Percentiles rank a stretch among this genome's conserved stretches.
These are phyloP conservation scores for Pseudonitzschia delicatissima DNA, from an alignment of 108 stramenopile species.

Conservation along the genomic window DNA sequence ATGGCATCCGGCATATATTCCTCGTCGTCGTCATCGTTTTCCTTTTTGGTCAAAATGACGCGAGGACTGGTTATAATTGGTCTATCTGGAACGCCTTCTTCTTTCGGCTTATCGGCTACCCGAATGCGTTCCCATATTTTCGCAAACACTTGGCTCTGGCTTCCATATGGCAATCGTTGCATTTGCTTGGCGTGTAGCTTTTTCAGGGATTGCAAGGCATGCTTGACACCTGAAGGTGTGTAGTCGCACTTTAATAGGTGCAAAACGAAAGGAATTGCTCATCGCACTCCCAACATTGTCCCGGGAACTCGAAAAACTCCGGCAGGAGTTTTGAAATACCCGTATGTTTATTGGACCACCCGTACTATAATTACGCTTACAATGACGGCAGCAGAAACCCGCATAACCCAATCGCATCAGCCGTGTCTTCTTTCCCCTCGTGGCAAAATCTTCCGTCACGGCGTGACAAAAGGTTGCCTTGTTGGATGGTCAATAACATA, in stretches of 20 bases:
- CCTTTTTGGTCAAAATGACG: background rate
- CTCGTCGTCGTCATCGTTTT: background rate
- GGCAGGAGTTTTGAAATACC: conserved; percentile 23
- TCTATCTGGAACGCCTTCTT: conserved; percentile 1
- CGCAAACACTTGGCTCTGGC: conserved; percentile 44
- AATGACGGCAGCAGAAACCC: conserved; percentile 64
- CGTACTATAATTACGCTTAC: conserved; percentile 10
- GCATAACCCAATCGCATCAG: conserved; percentile 51
- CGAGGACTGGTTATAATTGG: background rate
- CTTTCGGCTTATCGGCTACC: conserved; percentile 30
- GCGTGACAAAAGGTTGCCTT: conserved; percentile 57
- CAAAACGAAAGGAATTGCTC: conserved; percentile 41
- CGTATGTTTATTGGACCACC: background rate
- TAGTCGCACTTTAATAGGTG: conserved; percentile 47
- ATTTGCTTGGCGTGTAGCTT: conserved; percentile 45
- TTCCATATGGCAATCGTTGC: conserved; percentile 40
- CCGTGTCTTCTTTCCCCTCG: conserved; percentile 47
- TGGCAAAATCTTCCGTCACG: conserved; percentile 27
- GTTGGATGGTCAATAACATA: conserved; percentile 44
- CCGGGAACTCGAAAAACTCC: conserved; percentile 45
- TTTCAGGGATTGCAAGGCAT: conserved; percentile 37
- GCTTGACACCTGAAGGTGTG: conserved; percentile 28
- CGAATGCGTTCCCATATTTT: conserved; percentile 47
- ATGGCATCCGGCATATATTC: background rate
- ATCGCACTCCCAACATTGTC: conserved; percentile 51